A percentile compares a stretch with the other conserved stretches of the same genome.
Conservation (phyloP, 148 eudicot species). For the Vaccinium myrtillus region DNA sequence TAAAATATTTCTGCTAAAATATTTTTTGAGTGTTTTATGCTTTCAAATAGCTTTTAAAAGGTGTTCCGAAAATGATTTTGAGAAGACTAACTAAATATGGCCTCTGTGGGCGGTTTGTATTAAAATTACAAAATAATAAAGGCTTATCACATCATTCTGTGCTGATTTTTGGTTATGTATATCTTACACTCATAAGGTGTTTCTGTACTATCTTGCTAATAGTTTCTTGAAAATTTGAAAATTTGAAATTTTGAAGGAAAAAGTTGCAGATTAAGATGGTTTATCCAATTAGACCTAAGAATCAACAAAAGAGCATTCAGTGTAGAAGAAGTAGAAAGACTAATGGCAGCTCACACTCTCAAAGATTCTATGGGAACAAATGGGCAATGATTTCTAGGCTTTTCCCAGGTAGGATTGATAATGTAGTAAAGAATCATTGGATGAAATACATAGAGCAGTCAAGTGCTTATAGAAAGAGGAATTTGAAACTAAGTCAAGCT, state of each 20-base stretch:
- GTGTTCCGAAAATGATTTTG: too few relatives aligned
- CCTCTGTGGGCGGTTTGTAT: too few relatives aligned
- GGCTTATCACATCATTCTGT: background rate
- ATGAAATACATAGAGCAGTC: slow-evolving; percentile 72
- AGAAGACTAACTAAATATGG: too few relatives aligned
- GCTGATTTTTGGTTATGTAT: background rate
- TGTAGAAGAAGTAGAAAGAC: slow-evolving; percentile 77
- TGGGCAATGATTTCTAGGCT: slow-evolving; percentile 88
- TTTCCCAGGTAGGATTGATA: slow-evolving; percentile 82
- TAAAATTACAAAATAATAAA: too few relatives aligned
- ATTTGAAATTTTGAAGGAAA: slow-evolving; percentile 42
- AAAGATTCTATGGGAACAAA: slow-evolving; percentile 66
- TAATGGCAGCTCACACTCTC: slow-evolving; percentile 60
- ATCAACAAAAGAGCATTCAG: slow-evolving; percentile 76
- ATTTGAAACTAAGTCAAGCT: slow-evolving; percentile 17
- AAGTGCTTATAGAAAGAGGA: slow-evolving; percentile 48
- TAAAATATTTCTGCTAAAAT: too few relatives aligned
- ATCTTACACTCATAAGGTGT: background rate
- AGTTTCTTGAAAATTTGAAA: background rate
- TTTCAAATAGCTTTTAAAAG: too few relatives aligned
- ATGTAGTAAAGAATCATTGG: slow-evolving; percentile 93
- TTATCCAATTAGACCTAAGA: slow-evolving; percentile 85
- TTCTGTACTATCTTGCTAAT: background rate
- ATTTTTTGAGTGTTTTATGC: too few relatives aligned
- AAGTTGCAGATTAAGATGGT: slow-evolving; percentile 91